Conservation (phyloP, 179 eudicot genomes). For the Drosera spatulata region DNA sequence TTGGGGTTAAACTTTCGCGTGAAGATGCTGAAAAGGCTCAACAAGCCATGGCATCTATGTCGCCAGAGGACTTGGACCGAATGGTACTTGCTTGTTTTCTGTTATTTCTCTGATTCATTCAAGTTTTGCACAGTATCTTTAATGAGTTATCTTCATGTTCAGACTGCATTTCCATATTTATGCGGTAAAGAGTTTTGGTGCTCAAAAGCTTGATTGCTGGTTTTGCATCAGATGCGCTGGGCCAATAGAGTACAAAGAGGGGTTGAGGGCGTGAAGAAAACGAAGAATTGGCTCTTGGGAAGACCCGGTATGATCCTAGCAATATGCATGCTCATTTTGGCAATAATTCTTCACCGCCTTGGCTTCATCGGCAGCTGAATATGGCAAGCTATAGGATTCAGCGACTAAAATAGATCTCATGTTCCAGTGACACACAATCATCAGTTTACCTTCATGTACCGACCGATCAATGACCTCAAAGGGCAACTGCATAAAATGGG, state of each 20-base stretch:
- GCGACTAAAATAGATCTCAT: no score
- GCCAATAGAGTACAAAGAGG: conserved; percentile 81
- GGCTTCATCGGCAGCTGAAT: conserved; percentile 67
- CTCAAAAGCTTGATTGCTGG: background rate
- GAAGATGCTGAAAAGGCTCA: conserved; percentile 98
- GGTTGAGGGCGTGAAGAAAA: conserved; percentile 60
- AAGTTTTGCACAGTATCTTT: background rate
- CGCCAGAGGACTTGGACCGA: conserved; percentile 79
- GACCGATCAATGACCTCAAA: no score
- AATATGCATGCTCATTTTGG: conserved; percentile 65
- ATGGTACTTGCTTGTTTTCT: conserved; percentile 45
- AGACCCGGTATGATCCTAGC: conserved; percentile 79
- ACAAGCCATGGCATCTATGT: conserved; percentile 88
- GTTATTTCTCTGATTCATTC: background rate
- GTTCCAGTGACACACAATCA: no score
- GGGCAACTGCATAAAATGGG: no score
- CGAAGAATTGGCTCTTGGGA: conserved; percentile 89
- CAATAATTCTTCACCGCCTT: conserved; percentile 63
- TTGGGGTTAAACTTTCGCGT: conserved; percentile 79
- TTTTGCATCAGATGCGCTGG: conserved; percentile 72
- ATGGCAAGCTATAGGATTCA: no score
- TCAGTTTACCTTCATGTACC: no score
- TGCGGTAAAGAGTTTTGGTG: no score
- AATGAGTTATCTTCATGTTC: no score
- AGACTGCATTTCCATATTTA: no score